These are phyloP conservation scores for Penicillium crustosum DNA, from an alignment of 2,329 filamentous ascomycete species.

Conservation along the genomic window DNA sequence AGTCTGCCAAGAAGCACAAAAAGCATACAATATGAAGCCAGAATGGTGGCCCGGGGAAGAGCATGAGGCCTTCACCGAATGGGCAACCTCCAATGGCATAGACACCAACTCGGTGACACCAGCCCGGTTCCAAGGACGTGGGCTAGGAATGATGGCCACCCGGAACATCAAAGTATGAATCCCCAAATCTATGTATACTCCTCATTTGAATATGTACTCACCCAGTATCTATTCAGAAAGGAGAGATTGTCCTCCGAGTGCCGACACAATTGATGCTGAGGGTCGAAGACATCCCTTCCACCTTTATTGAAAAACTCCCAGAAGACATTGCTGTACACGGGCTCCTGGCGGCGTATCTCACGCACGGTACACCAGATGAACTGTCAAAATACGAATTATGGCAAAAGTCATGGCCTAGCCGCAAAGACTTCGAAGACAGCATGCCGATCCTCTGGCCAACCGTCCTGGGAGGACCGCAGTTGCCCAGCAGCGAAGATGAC, in stretches of 20 bases:
- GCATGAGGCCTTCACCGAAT: conserved; percentile 61
- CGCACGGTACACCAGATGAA: conserved; percentile 50
- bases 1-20: background rate
- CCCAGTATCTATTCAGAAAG: conserved; percentile 45
- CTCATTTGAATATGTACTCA: conserved; percentile 1
- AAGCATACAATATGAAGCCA: conserved; percentile 25
- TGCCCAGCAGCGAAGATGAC: conserved; percentile 31
- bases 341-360: conserved; percentile 68
- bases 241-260: conserved; percentile 64
- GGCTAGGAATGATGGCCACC: conserved; percentile 74
- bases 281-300: conserved; percentile 57
- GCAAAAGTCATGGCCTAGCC: conserved; percentile 66
- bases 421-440: conserved; percentile 57
- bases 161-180: conserved; percentile 61
- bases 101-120: conserved; percentile 67
- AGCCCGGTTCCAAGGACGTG: conserved; percentile 66
- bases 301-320: conserved; percentile 54
- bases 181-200: too few relatives aligned
- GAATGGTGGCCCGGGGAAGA: conserved; percentile 36
- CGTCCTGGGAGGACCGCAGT: conserved; percentile 38
- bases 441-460: conserved; percentile 59
- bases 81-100: conserved; percentile 67
- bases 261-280: conserved; percentile 65
- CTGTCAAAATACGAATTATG: conserved; percentile 55
- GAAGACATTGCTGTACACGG: conserved; percentile 65